phyloP scores from a whole-genome alignment of 1,284 basidiomycete species.

The Ustanciosporium gigantosporum region DNA sequence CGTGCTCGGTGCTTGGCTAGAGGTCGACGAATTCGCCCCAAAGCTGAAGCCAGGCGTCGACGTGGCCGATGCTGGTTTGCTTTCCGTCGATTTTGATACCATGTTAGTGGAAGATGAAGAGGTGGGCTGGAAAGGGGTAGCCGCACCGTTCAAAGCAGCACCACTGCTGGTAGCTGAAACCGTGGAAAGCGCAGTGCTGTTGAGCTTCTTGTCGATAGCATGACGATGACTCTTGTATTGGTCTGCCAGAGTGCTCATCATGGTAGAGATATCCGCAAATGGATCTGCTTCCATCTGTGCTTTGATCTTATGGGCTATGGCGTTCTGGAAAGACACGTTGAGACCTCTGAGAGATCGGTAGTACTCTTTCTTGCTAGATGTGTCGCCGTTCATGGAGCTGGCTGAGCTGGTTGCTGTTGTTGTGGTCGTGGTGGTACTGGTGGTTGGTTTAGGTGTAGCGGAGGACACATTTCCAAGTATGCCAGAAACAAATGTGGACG shows the following conservation, averaged over 20 bases:
- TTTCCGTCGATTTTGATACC: too few species aligned
- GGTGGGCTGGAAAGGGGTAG: background rate
- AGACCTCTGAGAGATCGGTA: constrained; percentile 25
- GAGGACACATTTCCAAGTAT: constrained; percentile 1
- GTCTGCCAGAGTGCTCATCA: constrained; percentile 16
- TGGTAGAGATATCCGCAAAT: constrained; percentile 17
- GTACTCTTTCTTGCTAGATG: constrained; percentile 9
- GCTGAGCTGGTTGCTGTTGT: background rate
- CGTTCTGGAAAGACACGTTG: constrained; percentile 21
- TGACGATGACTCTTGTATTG: constrained; percentile 28
- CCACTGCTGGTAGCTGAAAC: too few species aligned
- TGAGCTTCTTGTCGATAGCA: background rate
- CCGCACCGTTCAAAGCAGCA: background rate
- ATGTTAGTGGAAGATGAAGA: constrained; percentile 1
- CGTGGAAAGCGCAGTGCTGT: too few species aligned
- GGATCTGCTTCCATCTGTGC: constrained; percentile 28
- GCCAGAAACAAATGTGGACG: background rate
- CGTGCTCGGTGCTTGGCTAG: background rate
- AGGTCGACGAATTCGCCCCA: constrained; percentile 1
- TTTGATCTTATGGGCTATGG: constrained; percentile 17
- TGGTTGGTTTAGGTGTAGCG: constrained; percentile 1
- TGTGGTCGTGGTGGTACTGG: constrained; percentile 3
- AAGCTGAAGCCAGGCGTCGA: constrained; percentile 18
- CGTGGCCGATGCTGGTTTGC: constrained; percentile 1
- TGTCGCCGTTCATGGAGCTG: background rate